Evolutionary conservation across 1,284 basidiomycete species (phyloP).

Genomic region (Fomitopsis betulina): DNA sequence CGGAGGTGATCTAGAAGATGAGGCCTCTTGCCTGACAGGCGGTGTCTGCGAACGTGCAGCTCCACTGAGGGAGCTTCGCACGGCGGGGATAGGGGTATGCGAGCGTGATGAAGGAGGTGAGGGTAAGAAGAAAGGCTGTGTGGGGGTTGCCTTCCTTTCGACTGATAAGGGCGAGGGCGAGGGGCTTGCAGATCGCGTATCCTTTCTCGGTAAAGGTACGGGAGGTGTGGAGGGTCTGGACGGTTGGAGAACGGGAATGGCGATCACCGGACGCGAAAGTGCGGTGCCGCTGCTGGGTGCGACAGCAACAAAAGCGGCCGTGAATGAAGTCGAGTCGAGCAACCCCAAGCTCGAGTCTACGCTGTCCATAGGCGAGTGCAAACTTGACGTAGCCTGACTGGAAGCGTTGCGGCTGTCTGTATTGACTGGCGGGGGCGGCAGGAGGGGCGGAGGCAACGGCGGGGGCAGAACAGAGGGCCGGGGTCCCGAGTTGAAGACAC

Average conservation of each 20-base stretch:
- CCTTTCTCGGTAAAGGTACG: neutral
- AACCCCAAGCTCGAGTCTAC: slow-evolving; percentile 12
- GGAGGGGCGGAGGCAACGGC: slow-evolving; percentile 15
- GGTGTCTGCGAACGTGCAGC: neutral
- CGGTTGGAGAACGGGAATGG: slow-evolving; percentile 3
- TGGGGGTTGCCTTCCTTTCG: neutral
- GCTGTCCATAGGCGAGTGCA: slow-evolving; percentile 4
- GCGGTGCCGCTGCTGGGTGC: neutral
- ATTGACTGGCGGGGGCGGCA: slow-evolving; percentile 13
- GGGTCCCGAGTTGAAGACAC: slow-evolving; percentile 36
- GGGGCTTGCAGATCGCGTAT: slow-evolving; percentile 4
- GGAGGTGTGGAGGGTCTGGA: slow-evolving; percentile 6
- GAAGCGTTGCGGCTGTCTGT: slow-evolving; percentile 1
- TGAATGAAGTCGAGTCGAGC: neutral
- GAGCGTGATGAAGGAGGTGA: slow-evolving; percentile 13
- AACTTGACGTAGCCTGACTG: neutral
- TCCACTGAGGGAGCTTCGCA: neutral
- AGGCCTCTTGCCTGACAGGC: neutral
- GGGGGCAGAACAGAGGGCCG: slow-evolving; percentile 43
- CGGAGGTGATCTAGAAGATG: neutral
- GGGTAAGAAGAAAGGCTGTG: slow-evolving; percentile 11
- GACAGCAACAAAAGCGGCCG: neutral
- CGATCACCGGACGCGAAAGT: slow-evolving; percentile 1
- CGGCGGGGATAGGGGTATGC: slow-evolving; percentile 7
- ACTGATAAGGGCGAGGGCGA: slow-evolving; percentile 6